Base-by-base conservation (phyloP, 768 basidiomycete genomes). In the Pleurotus salmoneostramineus region DNA sequence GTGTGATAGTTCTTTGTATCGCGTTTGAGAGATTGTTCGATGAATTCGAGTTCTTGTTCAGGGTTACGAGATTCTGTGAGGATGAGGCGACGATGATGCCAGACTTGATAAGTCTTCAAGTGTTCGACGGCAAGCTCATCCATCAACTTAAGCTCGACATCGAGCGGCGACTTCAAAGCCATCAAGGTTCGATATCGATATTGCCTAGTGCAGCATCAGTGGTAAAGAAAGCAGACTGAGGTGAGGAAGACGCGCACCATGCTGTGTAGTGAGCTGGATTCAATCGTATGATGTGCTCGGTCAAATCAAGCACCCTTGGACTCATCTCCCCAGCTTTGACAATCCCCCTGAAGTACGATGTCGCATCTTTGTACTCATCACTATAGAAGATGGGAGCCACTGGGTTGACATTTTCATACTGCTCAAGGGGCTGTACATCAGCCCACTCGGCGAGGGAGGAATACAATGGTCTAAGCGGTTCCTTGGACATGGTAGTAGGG, bases 1-100 rank as follows among this genome's bases (percentile, higher is more conserved):
- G 97, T 98, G 71, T 98, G 96, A 70, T 99, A 99, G 75, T 99
- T 99, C 82, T 99, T 99, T 46, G 84, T 72, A 68, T 99, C 97
- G 17, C 72, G 79, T 6, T 81, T 73, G 33, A 99, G 82, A 1
- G 86, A 85, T 56, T 74, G 71, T 51, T 85, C 81, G 68, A 94
- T 87, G 71, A 97, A 98, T 36, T 68, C 77, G 56, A 98, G 86
- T 71, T 99, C 97, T 6, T 81, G 79, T 3, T 58, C 67, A 4
- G 87, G 81, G 21, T 78, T 69, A 57, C 80, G 75, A 34, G 83
- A 76, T 47, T 77, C 71, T 37, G 78, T 78, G 60, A 93, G 81
- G 37, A 94, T 77, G 36, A 93, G 83, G 3, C 89, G 84, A 44
- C 92, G 87, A 66, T 94, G 91, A 72, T 90, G 95, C 97, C 97